Evolutionary conservation across 495 filamentous ascomycete species (phyloP).

Genomic region (Hypoxylon rickii): DNA sequence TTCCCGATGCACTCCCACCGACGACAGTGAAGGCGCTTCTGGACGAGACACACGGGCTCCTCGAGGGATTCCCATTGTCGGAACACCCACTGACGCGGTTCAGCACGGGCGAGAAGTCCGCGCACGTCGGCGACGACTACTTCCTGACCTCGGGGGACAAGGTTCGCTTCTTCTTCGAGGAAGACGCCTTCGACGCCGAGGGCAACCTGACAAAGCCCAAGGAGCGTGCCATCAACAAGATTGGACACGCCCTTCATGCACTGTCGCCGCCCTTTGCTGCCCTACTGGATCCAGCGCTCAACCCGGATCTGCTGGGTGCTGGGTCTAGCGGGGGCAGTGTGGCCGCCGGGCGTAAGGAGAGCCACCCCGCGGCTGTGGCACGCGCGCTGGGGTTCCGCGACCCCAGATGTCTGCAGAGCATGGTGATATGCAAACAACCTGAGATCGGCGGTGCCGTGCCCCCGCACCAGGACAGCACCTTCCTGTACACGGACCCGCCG

Average conservation of each 20-base stretch:
- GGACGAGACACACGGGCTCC: slow-evolving; percentile 70
- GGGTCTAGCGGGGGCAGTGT: slow-evolving; percentile 23
- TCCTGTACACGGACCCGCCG: slow-evolving; percentile 89
- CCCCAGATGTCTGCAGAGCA: slow-evolving; percentile 79
- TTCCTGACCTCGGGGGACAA: slow-evolving; percentile 89
- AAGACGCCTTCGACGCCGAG: slow-evolving; percentile 68
- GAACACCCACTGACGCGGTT: slow-evolving; percentile 92
- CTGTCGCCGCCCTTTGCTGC: slow-evolving; percentile 72
- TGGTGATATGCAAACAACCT: slow-evolving; percentile 98
- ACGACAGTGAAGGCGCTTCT: slow-evolving; percentile 71
- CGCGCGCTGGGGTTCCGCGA: slow-evolving; percentile 71
- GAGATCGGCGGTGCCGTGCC: slow-evolving; percentile 89
- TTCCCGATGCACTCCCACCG: slow-evolving; percentile 74
- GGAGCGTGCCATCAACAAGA: slow-evolving; percentile 88
- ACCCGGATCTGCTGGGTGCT: slow-evolving; percentile 32
- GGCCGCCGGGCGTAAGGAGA: slow-evolving; percentile 19
- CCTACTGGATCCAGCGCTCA: slow-evolving; percentile 58
- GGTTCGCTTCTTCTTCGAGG: slow-evolving; percentile 96
- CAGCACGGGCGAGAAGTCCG: slow-evolving; percentile 70
- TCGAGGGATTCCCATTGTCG: slow-evolving; percentile 73
- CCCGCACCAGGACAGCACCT: slow-evolving; percentile 88
- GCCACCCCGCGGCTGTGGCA: slow-evolving; percentile 65
- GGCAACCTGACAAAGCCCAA: slow-evolving; percentile 75
- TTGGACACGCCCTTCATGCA: slow-evolving; percentile 86
- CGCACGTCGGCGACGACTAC: slow-evolving; percentile 93